phyloP scores from a whole-genome alignment of 805 yeast genomes.

The Brettanomyces sp. region DNA sequence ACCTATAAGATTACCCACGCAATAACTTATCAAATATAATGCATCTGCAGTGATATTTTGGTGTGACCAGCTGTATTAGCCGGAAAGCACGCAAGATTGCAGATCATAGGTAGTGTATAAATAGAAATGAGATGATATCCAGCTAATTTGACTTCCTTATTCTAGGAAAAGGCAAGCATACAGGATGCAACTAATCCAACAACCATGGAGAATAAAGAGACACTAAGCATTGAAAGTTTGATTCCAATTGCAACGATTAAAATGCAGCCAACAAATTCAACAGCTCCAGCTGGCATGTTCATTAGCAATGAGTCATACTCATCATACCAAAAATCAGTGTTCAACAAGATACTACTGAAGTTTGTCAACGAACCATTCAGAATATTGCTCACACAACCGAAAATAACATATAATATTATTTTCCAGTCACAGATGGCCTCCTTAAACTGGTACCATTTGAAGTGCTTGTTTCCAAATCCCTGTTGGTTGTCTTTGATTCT shows the following conservation, averaged over 20 bases:
- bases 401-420: constrained; percentile 39
- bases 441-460: constrained; percentile 44
- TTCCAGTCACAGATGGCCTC: constrained; percentile 46
- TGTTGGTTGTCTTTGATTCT: constrained; percentile 51
- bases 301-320: constrained; percentile 11
- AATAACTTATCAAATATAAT: constrained; percentile 51
- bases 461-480: constrained; percentile 47
- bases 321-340: constrained; percentile 24
- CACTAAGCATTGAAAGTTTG: constrained; percentile 8
- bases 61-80: constrained; percentile 65
- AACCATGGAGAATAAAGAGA: background rate
- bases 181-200: background rate
- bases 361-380: constrained; percentile 53
- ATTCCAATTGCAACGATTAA: constrained; percentile 7
- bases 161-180: constrained; percentile 1
- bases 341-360: constrained; percentile 30
- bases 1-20: constrained; percentile 62
- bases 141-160: constrained; percentile 10
- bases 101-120: constrained; percentile 19
- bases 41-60: constrained; percentile 56
- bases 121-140: constrained; percentile 19
- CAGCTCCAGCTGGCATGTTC: constrained; percentile 27
- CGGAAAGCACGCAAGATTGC: constrained; percentile 25
- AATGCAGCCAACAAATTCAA: constrained; percentile 29
- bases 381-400: constrained; percentile 34